Evolutionary conservation across 148 eudicot species (phyloP).

Genomic region (Amaranthus hypochondriacus): DNA sequence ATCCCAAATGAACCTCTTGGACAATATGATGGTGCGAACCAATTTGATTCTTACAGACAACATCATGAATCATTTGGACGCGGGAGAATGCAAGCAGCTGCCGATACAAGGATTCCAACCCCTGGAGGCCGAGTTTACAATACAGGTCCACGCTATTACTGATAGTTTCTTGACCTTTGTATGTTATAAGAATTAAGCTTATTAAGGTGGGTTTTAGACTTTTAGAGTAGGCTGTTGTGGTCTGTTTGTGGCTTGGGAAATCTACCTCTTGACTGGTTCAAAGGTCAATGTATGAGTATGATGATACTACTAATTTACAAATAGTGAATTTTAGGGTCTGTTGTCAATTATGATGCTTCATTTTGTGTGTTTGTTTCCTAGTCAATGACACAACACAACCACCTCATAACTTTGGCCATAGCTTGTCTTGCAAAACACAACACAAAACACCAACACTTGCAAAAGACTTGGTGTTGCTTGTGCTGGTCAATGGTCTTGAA

Average conservation of each 20-base stretch:
- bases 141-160: constrained; percentile 68
- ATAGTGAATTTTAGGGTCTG: not conserved
- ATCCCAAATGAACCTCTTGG: constrained; percentile 40
- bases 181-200: not conserved
- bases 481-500: not conserved
- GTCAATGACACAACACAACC: not conserved
- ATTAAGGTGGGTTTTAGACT: constrained; percentile 1
- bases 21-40: constrained; percentile 37
- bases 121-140: constrained; percentile 73
- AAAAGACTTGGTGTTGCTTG: not conserved
- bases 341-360: not conserved
- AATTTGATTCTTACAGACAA: constrained; percentile 62
- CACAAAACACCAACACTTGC: not conserved
- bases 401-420: not conserved
- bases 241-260: not conserved
- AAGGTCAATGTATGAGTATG: not conserved
- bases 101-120: constrained; percentile 59
- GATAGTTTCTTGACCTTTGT: constrained; percentile 11
- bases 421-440: not conserved
- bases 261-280: too few relatives aligned
- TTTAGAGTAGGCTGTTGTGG: not conserved
- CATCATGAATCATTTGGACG: constrained; percentile 48
- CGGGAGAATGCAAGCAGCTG: constrained; percentile 47
- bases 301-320: not conserved
- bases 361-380: not conserved